Percentiles rank a stretch among this genome's conserved stretches.
phyloP scores from a whole-genome alignment of 1,284 basidiomycete species.

The Cutaneotrichosporon arboriforme region DNA sequence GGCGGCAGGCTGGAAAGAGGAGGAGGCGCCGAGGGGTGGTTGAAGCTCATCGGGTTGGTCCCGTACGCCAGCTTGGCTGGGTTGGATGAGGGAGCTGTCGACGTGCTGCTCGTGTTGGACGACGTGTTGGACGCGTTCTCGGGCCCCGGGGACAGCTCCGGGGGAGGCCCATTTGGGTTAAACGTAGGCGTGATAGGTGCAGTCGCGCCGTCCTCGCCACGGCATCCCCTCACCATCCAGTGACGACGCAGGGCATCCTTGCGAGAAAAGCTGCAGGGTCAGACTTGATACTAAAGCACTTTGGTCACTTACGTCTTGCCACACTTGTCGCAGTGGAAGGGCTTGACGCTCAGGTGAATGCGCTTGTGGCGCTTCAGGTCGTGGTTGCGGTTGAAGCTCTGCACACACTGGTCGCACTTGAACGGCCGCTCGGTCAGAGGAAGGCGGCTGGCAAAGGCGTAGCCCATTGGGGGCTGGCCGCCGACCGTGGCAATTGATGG shows the following conservation, averaged over 20 bases:
- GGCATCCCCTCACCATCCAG: constrained; percentile 50
- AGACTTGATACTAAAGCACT: background rate
- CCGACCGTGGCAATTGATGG: constrained; percentile 18
- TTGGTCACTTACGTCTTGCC: constrained; percentile 45
- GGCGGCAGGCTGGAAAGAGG: constrained; percentile 30
- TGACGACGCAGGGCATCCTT: constrained; percentile 50
- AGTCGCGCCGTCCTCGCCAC: constrained; percentile 43
- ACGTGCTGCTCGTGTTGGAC: background rate
- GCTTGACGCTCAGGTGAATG: constrained; percentile 50
- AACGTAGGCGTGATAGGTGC: constrained; percentile 39
- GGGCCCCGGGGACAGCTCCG: constrained; percentile 30
- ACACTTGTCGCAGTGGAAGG: constrained; percentile 48
- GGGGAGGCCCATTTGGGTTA: constrained; percentile 31
- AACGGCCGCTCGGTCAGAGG: constrained; percentile 44
- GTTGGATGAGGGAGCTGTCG: background rate
- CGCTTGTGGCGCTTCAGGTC: constrained; percentile 50
- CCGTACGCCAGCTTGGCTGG: constrained; percentile 5
- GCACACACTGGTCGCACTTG: constrained; percentile 49
- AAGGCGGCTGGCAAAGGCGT: constrained; percentile 32
- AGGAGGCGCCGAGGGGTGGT: constrained; percentile 34
- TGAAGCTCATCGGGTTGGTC: constrained; percentile 20
- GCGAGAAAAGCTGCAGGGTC: constrained; percentile 43
- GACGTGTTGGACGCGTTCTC: constrained; percentile 1
- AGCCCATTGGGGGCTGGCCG: constrained; percentile 21
- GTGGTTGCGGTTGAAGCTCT: constrained; percentile 51